Evolutionary conservation across 305 asterid genomes (phyloP).

Genomic region (Solanum hybrid): DNA sequence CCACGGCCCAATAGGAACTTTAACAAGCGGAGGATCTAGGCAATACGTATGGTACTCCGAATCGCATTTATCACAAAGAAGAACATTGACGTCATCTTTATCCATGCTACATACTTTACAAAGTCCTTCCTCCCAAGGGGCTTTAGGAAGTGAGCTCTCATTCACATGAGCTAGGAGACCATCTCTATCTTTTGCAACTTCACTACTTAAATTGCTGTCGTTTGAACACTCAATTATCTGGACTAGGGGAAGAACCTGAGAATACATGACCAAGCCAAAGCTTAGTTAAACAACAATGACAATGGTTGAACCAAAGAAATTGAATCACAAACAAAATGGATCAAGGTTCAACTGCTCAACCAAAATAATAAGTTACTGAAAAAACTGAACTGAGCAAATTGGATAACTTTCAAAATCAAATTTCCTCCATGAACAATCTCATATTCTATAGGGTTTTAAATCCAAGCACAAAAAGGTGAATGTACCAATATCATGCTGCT

Average conservation of each 20-base stretch:
- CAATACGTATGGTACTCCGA: conserved; percentile 92
- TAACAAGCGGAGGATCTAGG: conserved; percentile 82
- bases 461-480: background rate
- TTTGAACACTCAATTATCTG: conserved; percentile 45
- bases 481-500: background rate
- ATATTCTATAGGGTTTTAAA: background rate
- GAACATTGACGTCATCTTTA: conserved; percentile 82
- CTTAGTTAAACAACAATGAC: conserved; percentile 4
- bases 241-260: conserved; percentile 63
- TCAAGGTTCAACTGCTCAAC: background rate
- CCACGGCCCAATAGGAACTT: conserved; percentile 89
- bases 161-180: conserved; percentile 43
- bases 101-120: conserved; percentile 97
- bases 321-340: background rate
- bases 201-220: conserved; percentile 27
- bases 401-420: background rate
- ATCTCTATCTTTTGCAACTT: conserved; percentile 56
- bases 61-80: conserved; percentile 89
- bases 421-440: background rate
- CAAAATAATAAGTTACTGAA: background rate
- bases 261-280: conserved; percentile 8
- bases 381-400: background rate
- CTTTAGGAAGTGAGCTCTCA: conserved; percentile 68
- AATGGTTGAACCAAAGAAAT: background rate
- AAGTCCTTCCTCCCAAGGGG: conserved; percentile 97